Conservation (phyloP, 1,284 basidiomycete species). For the Wallemia ichthyophaga region DNA sequence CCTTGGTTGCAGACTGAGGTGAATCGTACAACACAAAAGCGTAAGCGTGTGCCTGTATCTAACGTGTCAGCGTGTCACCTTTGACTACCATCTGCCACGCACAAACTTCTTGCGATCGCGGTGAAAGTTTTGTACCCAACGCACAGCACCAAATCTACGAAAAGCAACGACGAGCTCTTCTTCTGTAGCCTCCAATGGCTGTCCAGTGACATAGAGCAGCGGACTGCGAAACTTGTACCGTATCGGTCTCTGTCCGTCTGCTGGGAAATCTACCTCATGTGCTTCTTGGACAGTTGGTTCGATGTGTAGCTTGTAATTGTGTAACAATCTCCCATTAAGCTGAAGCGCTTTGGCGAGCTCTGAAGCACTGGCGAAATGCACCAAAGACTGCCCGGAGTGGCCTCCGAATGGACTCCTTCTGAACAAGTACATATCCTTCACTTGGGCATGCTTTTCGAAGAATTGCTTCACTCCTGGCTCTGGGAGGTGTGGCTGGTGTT, state of each 20-base stretch:
- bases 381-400: background rate
- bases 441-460: background rate
- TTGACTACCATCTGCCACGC: background rate
- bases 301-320: background rate
- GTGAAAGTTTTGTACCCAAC: background rate
- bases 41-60: background rate
- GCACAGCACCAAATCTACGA: background rate
- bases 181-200: background rate
- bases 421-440: background rate
- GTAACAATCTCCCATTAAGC: background rate
- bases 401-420: background rate
- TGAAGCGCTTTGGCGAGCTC: background rate
- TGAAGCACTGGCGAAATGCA: background rate
- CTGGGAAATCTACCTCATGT: background rate
- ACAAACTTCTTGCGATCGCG: background rate
- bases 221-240: background rate
- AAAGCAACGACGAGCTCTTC: background rate
- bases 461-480: background rate
- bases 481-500: background rate
- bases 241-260: background rate
- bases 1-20: background rate
- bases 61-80: background rate
- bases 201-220: background rate
- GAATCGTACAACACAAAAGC: background rate
- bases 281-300: background rate